Evolutionary conservation across 805 yeast species (phyloP).

Genomic region (Metschnikowia sp.): DNA sequence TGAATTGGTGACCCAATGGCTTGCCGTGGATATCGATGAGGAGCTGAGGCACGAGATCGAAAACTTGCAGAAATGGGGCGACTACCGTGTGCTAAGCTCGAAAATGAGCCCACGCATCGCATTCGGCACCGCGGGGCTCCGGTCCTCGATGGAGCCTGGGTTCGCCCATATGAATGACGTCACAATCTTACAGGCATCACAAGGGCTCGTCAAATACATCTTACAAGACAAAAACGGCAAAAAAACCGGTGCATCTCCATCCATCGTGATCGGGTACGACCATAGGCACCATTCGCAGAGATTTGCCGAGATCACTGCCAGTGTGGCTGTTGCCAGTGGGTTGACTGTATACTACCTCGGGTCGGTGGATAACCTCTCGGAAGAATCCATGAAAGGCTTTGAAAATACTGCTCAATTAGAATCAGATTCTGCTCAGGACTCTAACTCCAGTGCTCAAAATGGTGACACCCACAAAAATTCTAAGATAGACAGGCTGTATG

Average conservation of each 20-base stretch:
- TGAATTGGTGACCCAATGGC: constrained; percentile 33
- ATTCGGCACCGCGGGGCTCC: constrained; percentile 92
- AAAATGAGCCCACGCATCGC: constrained; percentile 59
- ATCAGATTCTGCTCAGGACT: background rate
- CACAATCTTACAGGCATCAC: constrained; percentile 86
- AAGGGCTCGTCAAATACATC: constrained; percentile 63
- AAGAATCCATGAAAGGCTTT: constrained; percentile 16
- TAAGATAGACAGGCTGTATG: constrained; percentile 21
- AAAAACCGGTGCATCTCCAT: background rate
- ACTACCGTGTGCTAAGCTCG: constrained; percentile 45
- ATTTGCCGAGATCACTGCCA: constrained; percentile 77
- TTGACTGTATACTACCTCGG: constrained; percentile 67
- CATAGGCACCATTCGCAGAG: constrained; percentile 78
- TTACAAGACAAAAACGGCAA: constrained; percentile 15
- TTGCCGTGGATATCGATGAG: constrained; percentile 33
- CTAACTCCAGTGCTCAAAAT: background rate
- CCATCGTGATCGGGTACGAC: constrained; percentile 85
- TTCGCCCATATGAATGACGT: constrained; percentile 85
- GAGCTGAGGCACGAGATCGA: constrained; percentile 56
- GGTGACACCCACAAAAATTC: background rate
- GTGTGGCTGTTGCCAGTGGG: constrained; percentile 66
- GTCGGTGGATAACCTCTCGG: constrained; percentile 30
- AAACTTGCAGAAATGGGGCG: constrained; percentile 33
- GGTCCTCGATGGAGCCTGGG: constrained; percentile 89
- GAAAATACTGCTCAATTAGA: background rate